Base-by-base conservation (phyloP, 495 filamentous ascomycete species). In the Penicillium verhagenii region DNA sequence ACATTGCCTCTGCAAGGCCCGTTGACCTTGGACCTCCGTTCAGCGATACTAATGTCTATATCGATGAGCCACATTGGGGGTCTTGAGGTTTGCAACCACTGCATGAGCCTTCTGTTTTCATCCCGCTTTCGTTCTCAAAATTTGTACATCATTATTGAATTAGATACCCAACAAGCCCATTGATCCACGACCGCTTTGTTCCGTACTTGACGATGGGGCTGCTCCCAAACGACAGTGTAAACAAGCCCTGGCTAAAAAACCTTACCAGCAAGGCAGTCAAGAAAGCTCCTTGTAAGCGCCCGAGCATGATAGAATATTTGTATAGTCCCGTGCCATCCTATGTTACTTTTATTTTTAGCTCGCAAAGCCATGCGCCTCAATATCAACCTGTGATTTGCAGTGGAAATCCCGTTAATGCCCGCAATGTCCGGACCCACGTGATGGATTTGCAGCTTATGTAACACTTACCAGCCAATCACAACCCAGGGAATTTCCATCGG, bases 401-500 rank as follows among this genome's bases (percentile, higher is more conserved):
- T 35, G 16, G 13, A 31, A 35, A 43, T 35, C 14, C 46, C 46
- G 46, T 11, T 20, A 50, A 50, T 25, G 16, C 33, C 28, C 48
- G 31, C 21, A 20, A 59, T 42, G 31, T 50, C 54, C 54, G 38
- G 21, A n/a, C 18, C 42, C 46, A 57, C 35, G 57, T 54, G 53
- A 63, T 29, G 28, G 8, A 11, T 37, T n/a, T 21, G 0, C 57
- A 37, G 25, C 26, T 46, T 59, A 54, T n/a, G 6, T 49, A 38
- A 1, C 0, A 3, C 7, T 0, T 7, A 6, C 28, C 14, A 0
- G 49, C 69, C 66, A 72, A 72, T 72, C 53, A 65, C 14, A 11
- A 4, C 1, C 3, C 42, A 23, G 0, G 21, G 40, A 59, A 52
- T 52, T 51, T 35, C 1, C 44, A 26, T 24, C 18, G 45, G 33